These are phyloP conservation scores for Chalaropsis ovoidea DNA, from an alignment of 2,329 filamentous ascomycete genomes.

Conservation along the genomic window DNA sequence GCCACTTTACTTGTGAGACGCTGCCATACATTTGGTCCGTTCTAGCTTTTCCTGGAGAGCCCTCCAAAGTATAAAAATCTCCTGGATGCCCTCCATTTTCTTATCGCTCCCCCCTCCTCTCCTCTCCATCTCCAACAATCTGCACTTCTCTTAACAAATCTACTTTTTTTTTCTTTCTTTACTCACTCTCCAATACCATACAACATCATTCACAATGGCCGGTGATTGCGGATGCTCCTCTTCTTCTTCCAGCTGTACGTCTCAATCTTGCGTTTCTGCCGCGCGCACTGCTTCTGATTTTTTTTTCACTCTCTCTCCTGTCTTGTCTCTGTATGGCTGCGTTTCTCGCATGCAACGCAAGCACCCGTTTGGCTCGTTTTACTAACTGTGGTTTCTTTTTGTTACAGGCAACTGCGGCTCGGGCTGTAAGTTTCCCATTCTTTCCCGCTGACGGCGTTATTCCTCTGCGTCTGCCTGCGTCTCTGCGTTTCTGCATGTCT, in stretches of 20 bases:
- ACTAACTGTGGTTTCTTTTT: background rate
- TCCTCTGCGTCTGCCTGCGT: background rate
- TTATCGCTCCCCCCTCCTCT: background rate
- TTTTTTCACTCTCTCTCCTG: background rate
- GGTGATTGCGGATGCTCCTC: constrained; percentile 21
- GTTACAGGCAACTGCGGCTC: constrained; percentile 22
- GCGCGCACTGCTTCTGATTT: background rate
- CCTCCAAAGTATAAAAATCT: background rate
- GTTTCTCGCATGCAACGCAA: too few relatives aligned
- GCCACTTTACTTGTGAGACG: background rate
- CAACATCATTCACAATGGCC: constrained; percentile 19
- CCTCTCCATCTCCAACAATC: background rate
- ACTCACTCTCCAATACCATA: background rate
- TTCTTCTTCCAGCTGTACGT: constrained; percentile 21
- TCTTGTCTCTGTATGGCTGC: background rate
- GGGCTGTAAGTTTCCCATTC: constrained; percentile 17
- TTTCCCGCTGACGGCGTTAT: background rate
- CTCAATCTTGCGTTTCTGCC: background rate
- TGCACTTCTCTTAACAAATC: background rate
- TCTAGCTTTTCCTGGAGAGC: too few relatives aligned
- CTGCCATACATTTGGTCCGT: background rate
- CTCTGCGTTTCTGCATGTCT: background rate
- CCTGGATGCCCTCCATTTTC: background rate
- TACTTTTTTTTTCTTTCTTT: background rate
- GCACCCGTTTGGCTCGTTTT: constrained; percentile 1